Evolutionary conservation across 2,329 filamentous ascomycete genomes (phyloP).

Genomic region (Diaporthe sp.): DNA sequence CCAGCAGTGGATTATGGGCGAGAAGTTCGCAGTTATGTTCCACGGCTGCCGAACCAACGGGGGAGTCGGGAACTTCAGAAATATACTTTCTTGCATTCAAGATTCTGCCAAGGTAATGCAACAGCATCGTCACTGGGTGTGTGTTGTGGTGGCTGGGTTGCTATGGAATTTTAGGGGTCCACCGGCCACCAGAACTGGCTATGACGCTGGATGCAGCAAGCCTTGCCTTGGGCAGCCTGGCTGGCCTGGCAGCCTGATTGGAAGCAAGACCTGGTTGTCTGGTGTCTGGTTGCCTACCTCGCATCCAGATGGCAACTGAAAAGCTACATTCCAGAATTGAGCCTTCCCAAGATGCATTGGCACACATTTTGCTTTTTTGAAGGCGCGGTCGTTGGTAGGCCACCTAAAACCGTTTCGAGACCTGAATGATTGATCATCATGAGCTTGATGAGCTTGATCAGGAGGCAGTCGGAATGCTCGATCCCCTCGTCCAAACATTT

Average conservation of each 20-base stretch:
- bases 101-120: conserved; percentile 33
- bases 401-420: conserved; percentile 1
- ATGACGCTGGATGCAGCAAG: conserved; percentile 30
- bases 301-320: conserved; percentile 9
- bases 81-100: conserved; percentile 14
- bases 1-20: not conserved
- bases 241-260: not conserved
- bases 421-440: conserved; percentile 16
- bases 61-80: conserved; percentile 6
- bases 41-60: conserved; percentile 13
- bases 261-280: not conserved
- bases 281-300: not conserved
- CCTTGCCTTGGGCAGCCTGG: not conserved
- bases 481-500: conserved; percentile 24
- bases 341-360: not conserved
- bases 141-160: conserved; percentile 33
- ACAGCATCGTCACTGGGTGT: conserved; percentile 24
- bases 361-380: not conserved
- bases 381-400: not conserved
- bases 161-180: conserved; percentile 31
- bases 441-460: conserved; percentile 15
- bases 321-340: conserved; percentile 1
- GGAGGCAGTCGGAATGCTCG: not conserved
- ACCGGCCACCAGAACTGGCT: conserved; percentile 24
- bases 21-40: not conserved